Conservation (phyloP, 2,329 filamentous ascomycete genomes). For the Aphanocladium album region DNA sequence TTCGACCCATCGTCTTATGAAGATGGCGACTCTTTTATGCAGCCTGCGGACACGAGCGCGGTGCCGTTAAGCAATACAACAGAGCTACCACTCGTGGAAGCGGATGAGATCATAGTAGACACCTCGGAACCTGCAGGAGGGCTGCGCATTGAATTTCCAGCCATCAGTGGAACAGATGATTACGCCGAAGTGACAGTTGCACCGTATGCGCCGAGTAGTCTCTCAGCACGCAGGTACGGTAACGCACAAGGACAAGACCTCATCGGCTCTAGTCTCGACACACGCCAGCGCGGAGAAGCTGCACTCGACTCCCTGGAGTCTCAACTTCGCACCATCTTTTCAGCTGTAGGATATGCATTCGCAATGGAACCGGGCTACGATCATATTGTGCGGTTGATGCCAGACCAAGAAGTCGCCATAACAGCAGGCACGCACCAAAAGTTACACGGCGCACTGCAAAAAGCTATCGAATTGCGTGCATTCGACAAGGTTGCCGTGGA, state of each 20-base stretch:
- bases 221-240: conserved; percentile 52
- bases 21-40: conserved; percentile 24
- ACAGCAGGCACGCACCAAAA: conserved; percentile 62
- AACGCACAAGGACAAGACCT: conserved; percentile 49
- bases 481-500: conserved; percentile 71
- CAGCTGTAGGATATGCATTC: conserved; percentile 67
- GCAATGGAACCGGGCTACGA: conserved; percentile 50
- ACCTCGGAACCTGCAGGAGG: conserved; percentile 14
- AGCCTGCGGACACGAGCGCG: neutral
- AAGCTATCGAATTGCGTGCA: conserved; percentile 63
- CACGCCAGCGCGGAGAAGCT: conserved; percentile 73
- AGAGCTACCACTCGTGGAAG: neutral
- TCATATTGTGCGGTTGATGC: conserved; percentile 48
- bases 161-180: conserved; percentile 33
- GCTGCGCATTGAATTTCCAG: conserved; percentile 45
- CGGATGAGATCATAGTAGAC: neutral
- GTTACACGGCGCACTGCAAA: conserved; percentile 68
- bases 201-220: conserved; percentile 40
- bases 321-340: conserved; percentile 67
- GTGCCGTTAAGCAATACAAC: neutral
- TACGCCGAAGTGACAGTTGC: conserved; percentile 44
- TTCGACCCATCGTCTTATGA: conserved; percentile 34
- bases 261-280: conserved; percentile 63
- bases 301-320: conserved; percentile 66
- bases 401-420: conserved; percentile 61